phyloP scores from a whole-genome alignment of 2,329 filamentous ascomycete genomes.

The Lasiodiplodia sp. region DNA sequence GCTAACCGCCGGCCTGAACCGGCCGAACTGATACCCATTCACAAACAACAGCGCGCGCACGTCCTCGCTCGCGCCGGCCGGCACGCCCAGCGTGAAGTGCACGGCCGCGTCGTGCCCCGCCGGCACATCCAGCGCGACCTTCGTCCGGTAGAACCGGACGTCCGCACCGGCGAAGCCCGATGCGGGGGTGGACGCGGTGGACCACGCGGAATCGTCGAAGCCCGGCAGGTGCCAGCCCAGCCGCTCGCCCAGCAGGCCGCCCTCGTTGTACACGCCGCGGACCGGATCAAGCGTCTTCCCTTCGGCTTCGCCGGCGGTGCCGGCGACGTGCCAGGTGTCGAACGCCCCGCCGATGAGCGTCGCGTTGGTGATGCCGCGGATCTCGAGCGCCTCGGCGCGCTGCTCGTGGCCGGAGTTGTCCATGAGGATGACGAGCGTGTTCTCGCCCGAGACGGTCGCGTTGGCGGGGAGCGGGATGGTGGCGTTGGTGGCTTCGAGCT shows the following conservation, averaged over 20 bases:
- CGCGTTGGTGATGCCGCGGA: constrained; percentile 62
- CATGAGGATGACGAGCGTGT: constrained; percentile 62
- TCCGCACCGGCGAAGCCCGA: constrained; percentile 58
- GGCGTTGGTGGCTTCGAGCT: constrained; percentile 37
- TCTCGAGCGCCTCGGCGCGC: constrained; percentile 55
- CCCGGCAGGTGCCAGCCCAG: constrained; percentile 66
- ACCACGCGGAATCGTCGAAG: constrained; percentile 59
- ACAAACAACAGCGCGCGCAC: constrained; percentile 66
- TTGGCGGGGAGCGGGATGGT: constrained; percentile 57
- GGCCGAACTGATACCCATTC: constrained; percentile 70
- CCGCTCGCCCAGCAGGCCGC: constrained; percentile 65
- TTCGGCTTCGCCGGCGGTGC: constrained; percentile 58
- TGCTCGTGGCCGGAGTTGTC: constrained; percentile 68
- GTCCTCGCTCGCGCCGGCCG: constrained; percentile 49
- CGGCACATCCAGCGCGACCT: constrained; percentile 59
- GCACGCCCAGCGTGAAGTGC: constrained; percentile 60
- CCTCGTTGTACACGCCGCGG: constrained; percentile 64
- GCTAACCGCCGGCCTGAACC: constrained; percentile 66
- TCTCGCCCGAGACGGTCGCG: constrained; percentile 49
- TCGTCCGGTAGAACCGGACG: constrained; percentile 64
- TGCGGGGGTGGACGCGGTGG: constrained; percentile 41
- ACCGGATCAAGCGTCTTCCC: constrained; percentile 62
- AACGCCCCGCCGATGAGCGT: constrained; percentile 53
- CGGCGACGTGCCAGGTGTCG: constrained; percentile 62
- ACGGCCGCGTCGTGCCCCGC: constrained; percentile 62